Conservation (phyloP, 345 rosid species). For the Pistacia integerrima region DNA sequence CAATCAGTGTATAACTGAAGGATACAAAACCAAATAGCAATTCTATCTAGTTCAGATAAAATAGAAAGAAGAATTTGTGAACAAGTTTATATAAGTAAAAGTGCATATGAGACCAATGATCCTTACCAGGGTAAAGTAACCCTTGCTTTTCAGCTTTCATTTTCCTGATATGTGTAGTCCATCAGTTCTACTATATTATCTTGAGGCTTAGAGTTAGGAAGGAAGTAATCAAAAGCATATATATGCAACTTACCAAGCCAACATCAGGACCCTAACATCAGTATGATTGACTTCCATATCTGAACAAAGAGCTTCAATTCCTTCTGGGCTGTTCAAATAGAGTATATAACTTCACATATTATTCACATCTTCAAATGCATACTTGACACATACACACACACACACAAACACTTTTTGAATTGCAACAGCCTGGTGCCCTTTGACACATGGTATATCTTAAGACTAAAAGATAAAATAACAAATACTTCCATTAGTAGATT, state of each 20-base stretch:
- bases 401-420: background rate
- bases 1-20: background rate
- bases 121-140: slow-evolving; percentile 89
- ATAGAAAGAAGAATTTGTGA: background rate
- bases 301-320: slow-evolving; percentile 84
- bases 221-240: background rate
- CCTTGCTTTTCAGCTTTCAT: slow-evolving; percentile 98
- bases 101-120: background rate
- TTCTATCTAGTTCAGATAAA: background rate
- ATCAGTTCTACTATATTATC: slow-evolving; percentile 17
- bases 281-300: slow-evolving; percentile 87
- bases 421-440: background rate
- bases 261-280: slow-evolving; percentile 94
- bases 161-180: slow-evolving; percentile 56
- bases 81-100: background rate
- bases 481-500: background rate
- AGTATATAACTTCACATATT: slow-evolving; percentile 21
- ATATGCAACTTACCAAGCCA: slow-evolving; percentile 75
- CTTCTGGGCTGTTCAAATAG: slow-evolving; percentile 80
- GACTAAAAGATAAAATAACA: background rate
- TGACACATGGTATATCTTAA: background rate
- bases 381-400: background rate
- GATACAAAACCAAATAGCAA: background rate
- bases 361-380: slow-evolving; percentile 12
- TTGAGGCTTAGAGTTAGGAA: slow-evolving; percentile 1